phyloP scores from a whole-genome alignment of 2,329 filamentous ascomycete species.

The Calonectria pseudoreteaudii region DNA sequence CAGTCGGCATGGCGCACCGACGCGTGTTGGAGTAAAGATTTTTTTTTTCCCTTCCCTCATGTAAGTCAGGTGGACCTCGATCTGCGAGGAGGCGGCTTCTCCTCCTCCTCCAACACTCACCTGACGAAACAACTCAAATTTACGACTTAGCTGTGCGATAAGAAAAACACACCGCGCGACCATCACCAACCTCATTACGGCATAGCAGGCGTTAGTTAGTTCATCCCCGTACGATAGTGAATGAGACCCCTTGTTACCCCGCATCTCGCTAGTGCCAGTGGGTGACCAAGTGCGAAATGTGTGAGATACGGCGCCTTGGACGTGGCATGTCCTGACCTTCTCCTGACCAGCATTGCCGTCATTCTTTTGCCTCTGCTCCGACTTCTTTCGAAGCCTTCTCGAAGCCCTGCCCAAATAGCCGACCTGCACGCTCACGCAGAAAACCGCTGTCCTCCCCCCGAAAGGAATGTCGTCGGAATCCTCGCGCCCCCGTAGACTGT shows the following conservation, averaged over 20 bases:
- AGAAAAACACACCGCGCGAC: background rate
- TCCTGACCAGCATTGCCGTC: slow-evolving; percentile 11
- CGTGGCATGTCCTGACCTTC: slow-evolving; percentile 20
- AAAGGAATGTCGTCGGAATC: slow-evolving; percentile 35
- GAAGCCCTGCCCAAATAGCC: background rate
- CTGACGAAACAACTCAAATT: background rate
- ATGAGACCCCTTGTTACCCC: slow-evolving; percentile 19
- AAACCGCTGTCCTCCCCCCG: background rate
- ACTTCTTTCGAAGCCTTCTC: background rate
- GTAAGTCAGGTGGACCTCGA: background rate
- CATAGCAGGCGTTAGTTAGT: slow-evolving; percentile 2
- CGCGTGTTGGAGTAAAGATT: background rate
- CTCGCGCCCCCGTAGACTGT: slow-evolving; percentile 32
- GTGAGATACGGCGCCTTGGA: slow-evolving; percentile 4
- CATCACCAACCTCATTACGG: slow-evolving; percentile 5
- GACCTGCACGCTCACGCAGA: background rate
- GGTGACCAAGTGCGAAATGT: slow-evolving; percentile 6
- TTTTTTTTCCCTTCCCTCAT: background rate
- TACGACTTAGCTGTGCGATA: background rate
- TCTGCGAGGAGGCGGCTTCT: background rate
- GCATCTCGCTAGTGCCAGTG: slow-evolving; percentile 24
- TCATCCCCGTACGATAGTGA: background rate
- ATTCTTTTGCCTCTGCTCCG: slow-evolving; percentile 1
- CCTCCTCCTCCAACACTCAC: slow-evolving; percentile 4
- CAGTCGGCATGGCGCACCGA: slow-evolving; percentile 1